Conservation (phyloP, 106 monocot species). For the Dendrobium catenatum region DNA sequence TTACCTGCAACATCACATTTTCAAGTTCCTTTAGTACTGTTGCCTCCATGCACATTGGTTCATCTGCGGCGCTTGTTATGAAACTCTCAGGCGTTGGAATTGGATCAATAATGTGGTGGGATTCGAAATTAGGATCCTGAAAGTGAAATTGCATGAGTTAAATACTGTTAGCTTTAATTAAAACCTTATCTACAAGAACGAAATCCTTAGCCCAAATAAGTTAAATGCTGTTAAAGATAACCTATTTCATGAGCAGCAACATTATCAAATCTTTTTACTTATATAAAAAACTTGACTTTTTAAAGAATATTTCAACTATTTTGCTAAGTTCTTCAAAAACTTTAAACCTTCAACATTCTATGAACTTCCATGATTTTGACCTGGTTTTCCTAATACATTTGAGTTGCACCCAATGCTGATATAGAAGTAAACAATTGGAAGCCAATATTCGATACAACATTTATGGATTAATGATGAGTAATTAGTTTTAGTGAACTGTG, state of each 20-base stretch:
- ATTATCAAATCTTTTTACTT: neutral
- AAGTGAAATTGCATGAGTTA: neutral
- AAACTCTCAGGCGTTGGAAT: neutral
- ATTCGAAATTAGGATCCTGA: neutral
- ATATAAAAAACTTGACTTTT: neutral
- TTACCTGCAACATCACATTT: slow-evolving; percentile 37
- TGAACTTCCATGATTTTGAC: no score
- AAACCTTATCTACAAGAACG: neutral
- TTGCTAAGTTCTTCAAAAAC: neutral
- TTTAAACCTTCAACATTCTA: no score
- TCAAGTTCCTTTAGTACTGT: slow-evolving; percentile 34
- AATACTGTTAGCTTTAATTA: no score
- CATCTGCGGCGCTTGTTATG: neutral
- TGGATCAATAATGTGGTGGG: neutral
- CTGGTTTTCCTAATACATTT: no score
- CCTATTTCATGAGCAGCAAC: neutral
- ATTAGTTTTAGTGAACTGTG: no score
- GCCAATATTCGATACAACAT: no score
- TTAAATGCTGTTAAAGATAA: neutral
- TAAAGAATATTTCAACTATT: neutral
- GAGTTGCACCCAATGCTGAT: no score
- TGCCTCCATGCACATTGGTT: slow-evolving; percentile 18
- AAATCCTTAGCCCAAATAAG: neutral
- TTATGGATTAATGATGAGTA: no score
- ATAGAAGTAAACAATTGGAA: no score